Conservation (phyloP, 257 asterid genomes). For the Solanum sejunctum region DNA sequence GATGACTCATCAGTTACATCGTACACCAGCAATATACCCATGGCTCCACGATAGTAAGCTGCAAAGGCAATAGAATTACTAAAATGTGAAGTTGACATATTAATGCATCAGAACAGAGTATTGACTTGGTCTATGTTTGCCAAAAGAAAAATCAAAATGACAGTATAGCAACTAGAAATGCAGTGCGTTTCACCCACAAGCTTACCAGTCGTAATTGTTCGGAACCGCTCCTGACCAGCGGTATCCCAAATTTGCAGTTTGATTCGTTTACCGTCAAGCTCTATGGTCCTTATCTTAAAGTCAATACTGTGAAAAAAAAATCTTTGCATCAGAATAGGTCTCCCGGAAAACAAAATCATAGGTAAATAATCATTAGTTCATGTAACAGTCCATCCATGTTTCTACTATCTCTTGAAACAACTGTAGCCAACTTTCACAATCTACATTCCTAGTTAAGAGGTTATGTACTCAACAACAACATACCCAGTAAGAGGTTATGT, state of each 20-base stretch:
- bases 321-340: not conserved
- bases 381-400: not conserved
- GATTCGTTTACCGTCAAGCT: constrained; percentile 56
- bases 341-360: not conserved
- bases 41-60: constrained; percentile 71
- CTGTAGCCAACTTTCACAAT: not conserved
- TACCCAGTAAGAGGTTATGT: not conserved
- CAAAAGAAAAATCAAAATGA: not conserved
- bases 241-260: constrained; percentile 66
- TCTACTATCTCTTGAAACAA: not conserved
- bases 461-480: not conserved
- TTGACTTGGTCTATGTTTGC: not conserved
- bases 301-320: constrained; percentile 33
- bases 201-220: constrained; percentile 59
- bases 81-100: not conserved
- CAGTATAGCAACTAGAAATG: not conserved
- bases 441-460: not conserved
- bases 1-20: constrained; percentile 65
- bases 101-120: not conserved
- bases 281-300: constrained; percentile 57
- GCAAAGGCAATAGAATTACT: constrained; percentile 8
- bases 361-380: not conserved
- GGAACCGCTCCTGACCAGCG: constrained; percentile 61
- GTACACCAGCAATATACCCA: constrained; percentile 67
- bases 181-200: not conserved